Base-by-base conservation (phyloP, 805 yeast genomes). In the Scheffersomyces ergatensis region DNA sequence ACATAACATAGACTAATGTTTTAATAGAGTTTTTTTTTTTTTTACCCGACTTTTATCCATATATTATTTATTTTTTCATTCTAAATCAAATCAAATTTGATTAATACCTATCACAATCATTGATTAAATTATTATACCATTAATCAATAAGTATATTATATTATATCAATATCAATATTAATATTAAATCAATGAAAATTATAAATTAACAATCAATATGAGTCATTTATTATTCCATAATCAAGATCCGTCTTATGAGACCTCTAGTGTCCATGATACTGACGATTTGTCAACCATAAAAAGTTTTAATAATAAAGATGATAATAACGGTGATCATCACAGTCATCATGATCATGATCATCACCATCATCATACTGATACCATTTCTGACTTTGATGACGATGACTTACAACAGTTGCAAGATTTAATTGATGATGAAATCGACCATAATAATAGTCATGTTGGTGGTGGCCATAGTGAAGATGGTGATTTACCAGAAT, bases 201-300 rank as follows among this genome's bases (percentile, higher is more conserved):
- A n/a, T n/a, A n/a, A n/a, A n/a, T n/a, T n/a, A n/a, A n/a, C n/a
- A n/a, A n/a, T n/a, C n/a, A n/a, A n/a, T n/a, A 57, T 57, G 62
- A 56, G 59, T 47, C 46, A 54, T 40, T 40, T 57, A 31, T 39
- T 56, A 34, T 57, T 49, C 40, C 54, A 54, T 25, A 54, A 50
- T 39, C 47, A 23, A 14, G 37, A 43, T 26, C 36, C 34, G 27
- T 32, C 36, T 29, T 37, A 33, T 16, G 37, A 35, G 19, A 39
- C 38, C 17, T 35, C 37, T 18, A 7, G 26, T 34, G 21, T 33
- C 33, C 16, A 15, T 21, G 37, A 33, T 12, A 34, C 7, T 15
- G 32, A 29, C 32, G 32, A 29, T 12, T 36, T 19, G 29, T 18
- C 26, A 16, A 15, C 15, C 19, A 21, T 30, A 14, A 24, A 31